Base-by-base conservation (phyloP, 371 early-diverging fungal genomes). In the Saksenaea oblongispora region DNA sequence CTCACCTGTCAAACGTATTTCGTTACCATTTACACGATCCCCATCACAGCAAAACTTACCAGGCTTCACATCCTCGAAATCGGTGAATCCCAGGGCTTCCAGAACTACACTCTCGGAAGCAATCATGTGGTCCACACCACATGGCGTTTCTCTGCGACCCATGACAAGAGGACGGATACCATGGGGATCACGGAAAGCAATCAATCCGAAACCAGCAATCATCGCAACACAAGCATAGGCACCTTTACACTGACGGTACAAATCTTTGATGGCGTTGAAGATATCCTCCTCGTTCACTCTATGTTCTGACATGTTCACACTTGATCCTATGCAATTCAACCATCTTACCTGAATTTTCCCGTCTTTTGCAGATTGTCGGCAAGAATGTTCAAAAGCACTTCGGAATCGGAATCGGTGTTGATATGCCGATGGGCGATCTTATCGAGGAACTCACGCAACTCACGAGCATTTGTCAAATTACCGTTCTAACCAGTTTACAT, bases 371-470 rank as follows among this genome's bases (percentile, higher is more conserved):
- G 74, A 70, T 93, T 89, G 78, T 92, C 84, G 63, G 97, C 99
- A 70, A 98, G 91, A 66, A 98, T 92, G 84, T 98, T 98, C 58
- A 98, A 82, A 57, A 98, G 80, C 41, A 98, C 74, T 82, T 98
- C 99, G 56, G 97, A 95, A 82, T 98, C 99, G 10, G 97, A 97
- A 74, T 96, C 95, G 7, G 99, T 98, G 83, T 98, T 98, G 81
- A 98, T 96, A 72, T 98, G 99, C 57, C 99, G 92, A 78, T 98
- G 98, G 36, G 98, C 97, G 47, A 91, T 90, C 65, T 86, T 78
- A 76, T 98, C 99, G 59, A 98, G 72, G 66, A 90, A 96, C 15
- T 80, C 82, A 65, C 89, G 85, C 59, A 98, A 83, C 67, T 96
- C 95, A 28, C 74, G 79, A 54, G 96, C 91, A 76, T 98, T 98